Base-by-base conservation (phyloP, 805 yeast species). In the Candida nonsorbophila region DNA sequence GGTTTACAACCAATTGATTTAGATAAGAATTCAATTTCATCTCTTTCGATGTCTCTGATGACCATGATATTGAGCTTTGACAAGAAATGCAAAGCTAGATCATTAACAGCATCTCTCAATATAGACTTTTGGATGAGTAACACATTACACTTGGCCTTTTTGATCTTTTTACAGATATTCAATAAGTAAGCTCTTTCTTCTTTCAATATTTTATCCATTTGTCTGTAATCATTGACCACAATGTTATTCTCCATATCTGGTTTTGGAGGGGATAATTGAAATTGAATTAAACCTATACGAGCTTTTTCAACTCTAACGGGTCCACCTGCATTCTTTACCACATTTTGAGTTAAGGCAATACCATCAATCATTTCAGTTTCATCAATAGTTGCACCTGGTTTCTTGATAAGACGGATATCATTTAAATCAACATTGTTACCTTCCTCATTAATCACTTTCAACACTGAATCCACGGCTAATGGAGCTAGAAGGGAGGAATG, bases 201-300 rank as follows among this genome's bases (percentile, higher is more conserved):
- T 54, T 94, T 92, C 53, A 92, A 70, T 45, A 92, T 92, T 66
- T 90, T 92, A 62, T 92, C 99, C 99, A 92, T 92, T 62, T 92
- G 98, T 61, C 98, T 77, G 67, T 92, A 92, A 59, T 92, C 99
- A 53, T 84, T 92, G 32, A 92, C 97, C 34, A 92, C 95, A 28
- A 92, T 90, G 53, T 88, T 90, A 59, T 92, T 92, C 65, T 92
- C 98, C 82, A 94, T 82, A 53, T 87, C 97, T 13, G 97, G 97
- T 55, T 87, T 87, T 42, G 97, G 97, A 14, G 97, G 96, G 13
- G 95, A 85, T 39, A 87, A 73, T 69, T 84, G 98, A 68, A 84
- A 92, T 67, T 87, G 99, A 50, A 84, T 75, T 51, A 84, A 73
- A 16, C 84, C 97, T 53, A 86, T 86, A 42, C 72, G 74, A 10